Evolutionary conservation across 768 basidiomycete genomes (phyloP).

Genomic region (Amanita subjunquillea): DNA sequence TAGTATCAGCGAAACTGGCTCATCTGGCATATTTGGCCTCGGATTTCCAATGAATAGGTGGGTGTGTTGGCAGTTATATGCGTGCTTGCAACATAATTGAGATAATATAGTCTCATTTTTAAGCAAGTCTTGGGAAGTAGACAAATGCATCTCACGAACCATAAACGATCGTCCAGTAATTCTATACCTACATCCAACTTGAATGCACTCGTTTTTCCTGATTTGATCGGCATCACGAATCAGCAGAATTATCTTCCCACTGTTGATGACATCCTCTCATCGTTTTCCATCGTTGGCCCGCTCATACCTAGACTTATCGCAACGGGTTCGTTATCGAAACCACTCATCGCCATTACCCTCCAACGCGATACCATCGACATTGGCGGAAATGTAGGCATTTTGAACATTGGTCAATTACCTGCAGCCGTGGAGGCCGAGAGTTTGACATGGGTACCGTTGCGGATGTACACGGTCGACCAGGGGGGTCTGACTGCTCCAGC

Average conservation of each 20-base stretch:
- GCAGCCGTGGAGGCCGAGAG: slow-evolving; percentile 31
- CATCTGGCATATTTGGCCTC: slow-evolving; percentile 63
- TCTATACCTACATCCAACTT: slow-evolving; percentile 1
- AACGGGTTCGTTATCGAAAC: slow-evolving; percentile 22
- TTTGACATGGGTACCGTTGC: slow-evolving; percentile 59
- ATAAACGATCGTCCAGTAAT: background rate
- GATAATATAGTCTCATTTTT: background rate
- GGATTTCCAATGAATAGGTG: slow-evolving; percentile 71
- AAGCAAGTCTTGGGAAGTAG: slow-evolving; percentile 2
- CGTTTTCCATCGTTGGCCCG: slow-evolving; percentile 33
- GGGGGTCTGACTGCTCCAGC: slow-evolving; percentile 46
- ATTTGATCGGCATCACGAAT: background rate
- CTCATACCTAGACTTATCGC: slow-evolving; percentile 36
- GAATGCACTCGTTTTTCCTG: slow-evolving; percentile 1
- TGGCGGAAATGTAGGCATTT: slow-evolving; percentile 56
- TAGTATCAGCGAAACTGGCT: slow-evolving; percentile 41
- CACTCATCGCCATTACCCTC: slow-evolving; percentile 48
- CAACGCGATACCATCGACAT: slow-evolving; percentile 61
- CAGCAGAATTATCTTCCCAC: slow-evolving; percentile 4
- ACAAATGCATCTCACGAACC: background rate
- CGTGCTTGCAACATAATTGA: background rate
- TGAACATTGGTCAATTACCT: slow-evolving; percentile 63
- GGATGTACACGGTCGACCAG: slow-evolving; percentile 37
- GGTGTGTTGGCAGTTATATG: slow-evolving; percentile 6
- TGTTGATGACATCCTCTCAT: slow-evolving; percentile 20